Evolutionary conservation across 305 asterid genomes (phyloP), one percentile per base, ranked within the genome.

Genomic region (Stenogyne calaminthoides): DNA sequence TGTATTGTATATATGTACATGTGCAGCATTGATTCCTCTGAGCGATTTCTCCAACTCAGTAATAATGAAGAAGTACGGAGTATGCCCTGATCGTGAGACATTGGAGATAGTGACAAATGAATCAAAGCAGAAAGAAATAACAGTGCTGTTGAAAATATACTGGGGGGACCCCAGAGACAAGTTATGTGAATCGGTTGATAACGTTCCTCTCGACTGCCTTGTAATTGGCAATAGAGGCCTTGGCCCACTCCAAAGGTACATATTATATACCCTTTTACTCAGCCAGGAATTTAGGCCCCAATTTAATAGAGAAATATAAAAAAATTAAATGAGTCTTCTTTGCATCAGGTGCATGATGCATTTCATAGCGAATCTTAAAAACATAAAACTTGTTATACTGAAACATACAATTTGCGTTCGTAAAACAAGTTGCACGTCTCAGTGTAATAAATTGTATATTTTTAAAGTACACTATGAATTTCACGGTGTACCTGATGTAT

Each of bases 161-260:
- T 93, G 95, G 96, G 98, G 97, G 2, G 98, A 93, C 87, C 85
- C 98, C 60, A 89, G 98, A 1, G 98, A 91, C 78, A 91, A 91
- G 85, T 15, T 93, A 67, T 91, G 96, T 16, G 91, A 82, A 76
- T 77, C 96, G 2, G 71, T 91, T 6, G 96, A 89, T 9, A 78
- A 67, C 12, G 79, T 88, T 78, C 97, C 96, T 58, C 83, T 93
- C 3, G 91, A 88, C 81, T 89, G 86, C 75, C 63, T 91, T 32
- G 90, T 91, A 64, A 67, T 93, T 6, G 97, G 98, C 60, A 93
- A 93, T 78, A 80, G 98, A 79, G 98, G 97, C n/a, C 97, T 93
- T 67, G 98, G 98, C 81, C 78, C 79, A 69, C 58, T 93, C 87
- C 86, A 91, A 81, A 89, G 96, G 51, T 56, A n/a, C n/a, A n/a